phyloP scores from a whole-genome alignment of 1,139 yeast species.

The Sugiyamaella grinbergsii region DNA sequence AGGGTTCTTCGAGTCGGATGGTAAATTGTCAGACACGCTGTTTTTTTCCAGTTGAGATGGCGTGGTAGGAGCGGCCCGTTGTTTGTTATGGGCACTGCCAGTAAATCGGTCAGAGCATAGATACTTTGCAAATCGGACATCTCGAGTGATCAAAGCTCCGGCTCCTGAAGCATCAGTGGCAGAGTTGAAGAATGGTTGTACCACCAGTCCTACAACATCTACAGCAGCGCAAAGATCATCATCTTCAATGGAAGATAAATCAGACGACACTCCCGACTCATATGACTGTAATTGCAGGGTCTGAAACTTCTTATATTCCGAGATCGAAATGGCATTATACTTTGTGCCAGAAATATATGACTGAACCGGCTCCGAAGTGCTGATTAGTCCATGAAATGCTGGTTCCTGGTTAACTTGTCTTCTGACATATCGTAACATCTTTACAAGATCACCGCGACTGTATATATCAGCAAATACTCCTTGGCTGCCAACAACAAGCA shows the following conservation, averaged over 20 bases:
- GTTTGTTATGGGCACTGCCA: slow-evolving; percentile 30
- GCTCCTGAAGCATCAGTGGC: slow-evolving; percentile 31
- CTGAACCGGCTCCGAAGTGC: slow-evolving; percentile 38
- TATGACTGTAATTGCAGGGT: slow-evolving; percentile 4
- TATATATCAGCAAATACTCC: slow-evolving; percentile 35
- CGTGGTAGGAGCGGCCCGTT: background rate
- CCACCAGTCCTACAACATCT: slow-evolving; percentile 36
- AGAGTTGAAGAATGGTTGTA: slow-evolving; percentile 37
- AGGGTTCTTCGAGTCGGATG: slow-evolving; percentile 8
- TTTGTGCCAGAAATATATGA: slow-evolving; percentile 34
- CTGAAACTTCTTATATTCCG: slow-evolving; percentile 28
- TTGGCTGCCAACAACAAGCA: slow-evolving; percentile 37
- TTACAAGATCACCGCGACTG: slow-evolving; percentile 33
- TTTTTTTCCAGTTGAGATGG: background rate
- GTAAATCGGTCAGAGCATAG: slow-evolving; percentile 37
- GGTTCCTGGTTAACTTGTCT: slow-evolving; percentile 15
- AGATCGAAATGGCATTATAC: slow-evolving; percentile 31
- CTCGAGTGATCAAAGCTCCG: slow-evolving; percentile 33
- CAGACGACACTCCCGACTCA: too few relatives aligned
- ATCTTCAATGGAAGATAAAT: slow-evolving; percentile 26
- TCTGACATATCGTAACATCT: slow-evolving; percentile 33
- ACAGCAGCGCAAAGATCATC: slow-evolving; percentile 37
- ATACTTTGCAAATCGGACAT: slow-evolving; percentile 35
- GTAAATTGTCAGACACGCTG: background rate
- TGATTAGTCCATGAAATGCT: slow-evolving; percentile 29